phyloP scores from a whole-genome alignment of 257 asterid genomes.

The Penstemon barbatus region DNA sequence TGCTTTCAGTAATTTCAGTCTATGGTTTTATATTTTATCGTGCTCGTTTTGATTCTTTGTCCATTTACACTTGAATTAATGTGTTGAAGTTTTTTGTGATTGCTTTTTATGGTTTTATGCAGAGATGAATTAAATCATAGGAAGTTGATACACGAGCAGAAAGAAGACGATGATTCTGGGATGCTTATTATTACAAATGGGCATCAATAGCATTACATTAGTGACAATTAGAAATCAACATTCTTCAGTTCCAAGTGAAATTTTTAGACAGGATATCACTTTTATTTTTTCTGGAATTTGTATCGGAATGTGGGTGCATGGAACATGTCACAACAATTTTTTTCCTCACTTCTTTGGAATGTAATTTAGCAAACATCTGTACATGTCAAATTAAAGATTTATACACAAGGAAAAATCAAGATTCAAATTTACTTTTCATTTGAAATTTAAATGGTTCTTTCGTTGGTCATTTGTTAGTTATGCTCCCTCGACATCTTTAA shows the following conservation, averaged over 20 bases:
- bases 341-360: too few species aligned
- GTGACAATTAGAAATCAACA: slow-evolving; percentile 7
- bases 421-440: too few species aligned
- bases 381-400: too few species aligned
- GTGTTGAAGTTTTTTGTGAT: not conserved
- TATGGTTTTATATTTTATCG: not conserved
- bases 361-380: too few species aligned
- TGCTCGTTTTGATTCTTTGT: slow-evolving; percentile 10
- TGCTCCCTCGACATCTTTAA: too few species aligned
- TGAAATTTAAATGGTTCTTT: too few species aligned
- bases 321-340: slow-evolving; percentile 12
- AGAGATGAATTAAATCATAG: slow-evolving; percentile 45
- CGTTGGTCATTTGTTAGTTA: too few species aligned
- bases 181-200: slow-evolving; percentile 21
- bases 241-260: slow-evolving; percentile 16
- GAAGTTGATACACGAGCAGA: slow-evolving; percentile 24
- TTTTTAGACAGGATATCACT: slow-evolving; percentile 14
- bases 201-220: slow-evolving; percentile 29
- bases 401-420: too few species aligned
- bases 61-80: not conserved
- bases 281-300: slow-evolving; percentile 28
- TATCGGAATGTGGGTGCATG: slow-evolving; percentile 18
- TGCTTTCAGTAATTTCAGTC: slow-evolving; percentile 27
- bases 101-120: slow-evolving; percentile 26
- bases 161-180: slow-evolving; percentile 34